Evolutionary conservation across 441 rosid genomes (phyloP), one percentile per base, ranked within the genome.

Genomic region (Manihot esculenta): DNA sequence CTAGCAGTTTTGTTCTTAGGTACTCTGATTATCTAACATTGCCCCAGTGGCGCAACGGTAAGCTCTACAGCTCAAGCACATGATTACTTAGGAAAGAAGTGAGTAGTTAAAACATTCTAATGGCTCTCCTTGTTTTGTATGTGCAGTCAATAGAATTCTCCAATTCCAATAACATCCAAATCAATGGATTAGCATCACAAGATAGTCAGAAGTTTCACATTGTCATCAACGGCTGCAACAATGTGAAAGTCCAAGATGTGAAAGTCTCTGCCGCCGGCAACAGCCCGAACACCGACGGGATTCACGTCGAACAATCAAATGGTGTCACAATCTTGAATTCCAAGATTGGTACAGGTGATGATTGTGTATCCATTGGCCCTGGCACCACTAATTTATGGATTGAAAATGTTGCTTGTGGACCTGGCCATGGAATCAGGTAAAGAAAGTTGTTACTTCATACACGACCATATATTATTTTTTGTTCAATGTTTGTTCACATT

Each of bases 11-110:
- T n/a, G n/a, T n/a, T n/a, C n/a, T n/a, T n/a, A n/a, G n/a, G n/a
- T n/a, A n/a, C n/a, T n/a, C n/a, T n/a, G n/a, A n/a, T n/a, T n/a
- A n/a, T n/a, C n/a, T n/a, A n/a, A n/a, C n/a, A n/a, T n/a, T n/a
- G n/a, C 60, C 91, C 89, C 38, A 64, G 26, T 47, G 93, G 87
- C 47, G 91, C 83, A 42, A 80, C 85, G 78, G 93, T 85, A 77
- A 0, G 80, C 41, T 35, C 41, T 35, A 35, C 7, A 35, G 41
- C 5, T 35, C 41, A 5, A 35, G 5, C 41, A 35, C 41, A 35
- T n/a, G n/a, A n/a, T n/a, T n/a, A n/a, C n/a, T n/a, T n/a, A n/a
- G n/a, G n/a, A n/a, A n/a, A n/a, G n/a, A n/a, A n/a, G n/a, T n/a
- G n/a, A n/a, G n/a, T n/a, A n/a, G n/a, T n/a, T n/a, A n/a, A n/a